Base-by-base conservation (phyloP, 169 alveolate species). In the Theileria annulata region DNA sequence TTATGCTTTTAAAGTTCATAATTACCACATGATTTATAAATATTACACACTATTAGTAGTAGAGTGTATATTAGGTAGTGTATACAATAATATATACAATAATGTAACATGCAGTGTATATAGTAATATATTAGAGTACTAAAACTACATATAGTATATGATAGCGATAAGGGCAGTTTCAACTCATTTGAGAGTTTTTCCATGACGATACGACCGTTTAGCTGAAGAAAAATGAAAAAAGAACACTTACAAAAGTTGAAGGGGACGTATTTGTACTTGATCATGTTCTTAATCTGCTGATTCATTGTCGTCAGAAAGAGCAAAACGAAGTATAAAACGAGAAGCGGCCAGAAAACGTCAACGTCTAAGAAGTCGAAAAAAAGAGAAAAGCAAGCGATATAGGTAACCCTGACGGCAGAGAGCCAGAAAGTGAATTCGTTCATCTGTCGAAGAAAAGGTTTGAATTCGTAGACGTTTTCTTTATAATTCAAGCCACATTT, bases 281-380 rank as follows among this genome's bases (percentile, higher is more conserved):
- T 88, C 94, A 91, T 91, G 84, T 91, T 88, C 77, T 72, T 62
- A 48, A 95, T 82, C 80, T 95, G 97, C 72, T 94, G 88, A 68
- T 94, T 95, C 97, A 95, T 94, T 17, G 97, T 93, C 27, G 93
- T 79, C 3, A 91, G 60, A 74, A 95, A 95, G 59, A 95, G 87
- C 37, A 92, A 70, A 25, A 94, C 77, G 86, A 95, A 95, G 79
- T 95, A 95, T 48, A 94, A 54, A 30, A 95, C 90, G 56, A 94
- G 87, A 58, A 95, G 75, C 25, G 98, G 98, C 98, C 98, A 95
- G 80, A 93, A 95, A 28, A 95, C 98, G 13, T 97, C 97, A 56
- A 95, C 69, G 79, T 95, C 96, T 64, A 94, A 77, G 69, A 87
- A 73, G 49, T 89, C 92, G 85, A 91, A 92, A 35, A 71, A 80